These are phyloP conservation scores for Venturiaceae sp. DNA, from an alignment of 2,329 filamentous ascomycete genomes.

Conservation along the genomic window DNA sequence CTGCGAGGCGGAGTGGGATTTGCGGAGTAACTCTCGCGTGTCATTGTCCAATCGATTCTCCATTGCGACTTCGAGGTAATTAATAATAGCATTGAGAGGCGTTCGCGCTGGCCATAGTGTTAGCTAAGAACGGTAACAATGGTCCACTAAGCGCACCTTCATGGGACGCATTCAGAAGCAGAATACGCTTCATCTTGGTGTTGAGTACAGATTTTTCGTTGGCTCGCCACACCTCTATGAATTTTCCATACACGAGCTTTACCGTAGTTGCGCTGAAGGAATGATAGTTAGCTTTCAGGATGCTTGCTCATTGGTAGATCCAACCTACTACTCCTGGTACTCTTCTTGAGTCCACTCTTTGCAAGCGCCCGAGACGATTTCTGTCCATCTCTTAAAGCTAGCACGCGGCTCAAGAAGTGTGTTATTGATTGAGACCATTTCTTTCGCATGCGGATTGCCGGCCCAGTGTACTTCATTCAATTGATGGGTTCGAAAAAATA, in stretches of 20 bases:
- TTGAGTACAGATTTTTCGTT: conserved; percentile 77
- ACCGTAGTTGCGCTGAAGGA: conserved; percentile 79
- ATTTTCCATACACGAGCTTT: conserved; percentile 78
- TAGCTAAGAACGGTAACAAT: neutral
- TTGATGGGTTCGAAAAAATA: conserved; percentile 77
- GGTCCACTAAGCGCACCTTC: conserved; percentile 45
- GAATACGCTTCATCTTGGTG: conserved; percentile 66
- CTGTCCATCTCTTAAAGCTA: conserved; percentile 73
- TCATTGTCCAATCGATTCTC: conserved; percentile 72
- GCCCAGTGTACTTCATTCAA: conserved; percentile 73
- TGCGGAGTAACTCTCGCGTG: conserved; percentile 72
- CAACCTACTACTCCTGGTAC: conserved; percentile 18
- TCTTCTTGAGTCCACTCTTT: conserved; percentile 85
- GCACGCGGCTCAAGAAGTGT: conserved; percentile 68
- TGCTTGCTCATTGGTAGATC: too few relatives aligned
- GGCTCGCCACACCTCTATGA: conserved; percentile 88
- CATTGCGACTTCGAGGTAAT: conserved; percentile 83
- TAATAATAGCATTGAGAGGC: conserved; percentile 86
- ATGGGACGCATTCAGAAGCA: conserved; percentile 82
- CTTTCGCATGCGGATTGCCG: conserved; percentile 76
- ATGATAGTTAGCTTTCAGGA: too few relatives aligned
- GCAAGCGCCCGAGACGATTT: conserved; percentile 71
- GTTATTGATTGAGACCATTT: conserved; percentile 60
- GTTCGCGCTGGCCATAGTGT: conserved; percentile 44
- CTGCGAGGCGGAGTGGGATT: conserved; percentile 84